These are phyloP conservation scores for Conticribra guillardii DNA, from an alignment of 108 stramenopile species.

Conservation along the genomic window DNA sequence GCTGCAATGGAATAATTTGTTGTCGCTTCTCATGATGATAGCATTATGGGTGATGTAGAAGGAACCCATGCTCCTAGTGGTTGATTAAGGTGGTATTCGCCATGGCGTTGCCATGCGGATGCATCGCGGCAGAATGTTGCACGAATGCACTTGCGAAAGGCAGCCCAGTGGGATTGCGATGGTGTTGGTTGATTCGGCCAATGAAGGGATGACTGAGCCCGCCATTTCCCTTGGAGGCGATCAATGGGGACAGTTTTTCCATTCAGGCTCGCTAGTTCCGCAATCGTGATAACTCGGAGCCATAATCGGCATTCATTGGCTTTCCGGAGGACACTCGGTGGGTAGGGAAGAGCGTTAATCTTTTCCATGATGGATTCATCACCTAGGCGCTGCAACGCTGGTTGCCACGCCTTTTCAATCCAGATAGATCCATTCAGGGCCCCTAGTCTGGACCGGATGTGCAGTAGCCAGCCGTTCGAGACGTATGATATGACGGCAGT, in stretches of 20 bases:
- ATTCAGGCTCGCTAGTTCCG: neutral
- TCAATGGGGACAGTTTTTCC: neutral
- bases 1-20: too few species aligned
- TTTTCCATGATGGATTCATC: constrained; percentile 2
- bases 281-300: constrained; percentile 1
- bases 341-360: neutral
- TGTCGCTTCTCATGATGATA: too few species aligned
- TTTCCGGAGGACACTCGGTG: neutral
- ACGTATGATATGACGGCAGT: too few species aligned
- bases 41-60: too few species aligned
- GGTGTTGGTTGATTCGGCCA: constrained; percentile 11
- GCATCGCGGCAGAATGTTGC: too few species aligned
- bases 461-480: too few species aligned
- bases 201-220: neutral
- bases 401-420: neutral
- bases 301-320: constrained; percentile 7
- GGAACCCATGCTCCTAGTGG: too few species aligned
- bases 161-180: neutral
- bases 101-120: too few species aligned
- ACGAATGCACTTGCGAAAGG: too few species aligned
- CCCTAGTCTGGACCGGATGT: too few species aligned
- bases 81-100: too few species aligned
- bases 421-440: neutral
- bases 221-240: neutral
- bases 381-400: neutral